Conservation (phyloP, 345 rosid species). For the Draba incana region DNA sequence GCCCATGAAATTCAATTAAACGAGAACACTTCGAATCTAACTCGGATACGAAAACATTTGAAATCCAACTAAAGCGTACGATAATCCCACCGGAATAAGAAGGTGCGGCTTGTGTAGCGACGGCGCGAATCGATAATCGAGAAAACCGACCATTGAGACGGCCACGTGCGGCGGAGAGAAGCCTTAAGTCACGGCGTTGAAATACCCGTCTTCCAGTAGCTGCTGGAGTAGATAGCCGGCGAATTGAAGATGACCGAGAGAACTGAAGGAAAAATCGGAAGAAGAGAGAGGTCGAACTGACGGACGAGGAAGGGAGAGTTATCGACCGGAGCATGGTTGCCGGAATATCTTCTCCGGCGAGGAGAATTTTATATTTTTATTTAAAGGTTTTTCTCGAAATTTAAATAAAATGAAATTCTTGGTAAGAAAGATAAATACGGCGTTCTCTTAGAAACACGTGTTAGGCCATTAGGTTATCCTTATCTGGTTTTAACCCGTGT, state of each 20-base stretch:
- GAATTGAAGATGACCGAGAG: slow-evolving; percentile 36
- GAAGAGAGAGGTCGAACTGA: slow-evolving; percentile 45
- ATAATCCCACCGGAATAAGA: slow-evolving; percentile 27
- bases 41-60: no score
- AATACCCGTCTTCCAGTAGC: slow-evolving; percentile 37
- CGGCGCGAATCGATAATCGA: slow-evolving; percentile 54
- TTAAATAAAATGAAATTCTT: not conserved
- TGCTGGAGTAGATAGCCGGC: slow-evolving; percentile 34
- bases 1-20: no score
- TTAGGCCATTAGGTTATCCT: no score
- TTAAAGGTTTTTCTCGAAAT: not conserved
- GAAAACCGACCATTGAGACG: slow-evolving; percentile 46
- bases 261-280: slow-evolving; percentile 35
- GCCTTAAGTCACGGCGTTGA: slow-evolving; percentile 30
- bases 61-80: not conserved
- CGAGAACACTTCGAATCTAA: no score
- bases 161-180: slow-evolving; percentile 11
- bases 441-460: no score
- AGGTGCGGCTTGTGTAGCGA: slow-evolving; percentile 55
- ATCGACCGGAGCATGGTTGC: slow-evolving; percentile 56
- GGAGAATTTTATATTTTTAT: not conserved
- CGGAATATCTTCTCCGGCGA: slow-evolving; percentile 19
- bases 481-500: no score
- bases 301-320: slow-evolving; percentile 45
- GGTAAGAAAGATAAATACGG: no score